Evolutionary conservation across 2,329 filamentous ascomycete species (phyloP).

Genomic region (Pseudofabraea citricarpa): DNA sequence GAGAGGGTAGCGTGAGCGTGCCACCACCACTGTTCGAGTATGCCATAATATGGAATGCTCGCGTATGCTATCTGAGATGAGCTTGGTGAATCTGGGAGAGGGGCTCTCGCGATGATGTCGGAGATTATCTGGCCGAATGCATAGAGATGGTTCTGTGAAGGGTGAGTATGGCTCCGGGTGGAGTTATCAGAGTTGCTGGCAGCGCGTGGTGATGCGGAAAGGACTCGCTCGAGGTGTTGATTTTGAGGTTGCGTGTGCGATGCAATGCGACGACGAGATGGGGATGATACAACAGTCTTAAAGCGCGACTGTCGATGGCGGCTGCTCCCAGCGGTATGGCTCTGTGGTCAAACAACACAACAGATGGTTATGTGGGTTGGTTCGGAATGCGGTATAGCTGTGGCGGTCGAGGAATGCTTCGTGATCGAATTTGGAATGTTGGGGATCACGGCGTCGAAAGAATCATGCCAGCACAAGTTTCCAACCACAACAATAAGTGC

Average conservation of each 20-base stretch:
- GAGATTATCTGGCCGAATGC: constrained; percentile 13
- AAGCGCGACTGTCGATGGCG: constrained; percentile 2
- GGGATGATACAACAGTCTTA: not conserved
- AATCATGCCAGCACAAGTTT: constrained; percentile 3
- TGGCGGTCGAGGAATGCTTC: constrained; percentile 10
- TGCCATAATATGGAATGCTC: constrained; percentile 41
- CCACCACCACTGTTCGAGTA: constrained; percentile 61
- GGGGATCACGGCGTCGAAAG: not conserved
- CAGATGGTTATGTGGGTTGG: not conserved
- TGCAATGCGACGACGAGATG: not conserved
- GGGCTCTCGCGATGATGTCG: constrained; percentile 4
- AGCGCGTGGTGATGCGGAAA: not conserved
- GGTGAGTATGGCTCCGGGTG: not conserved
- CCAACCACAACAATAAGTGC: too few species aligned
- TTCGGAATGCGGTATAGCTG: constrained; percentile 7
- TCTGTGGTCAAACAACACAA: constrained; percentile 4
- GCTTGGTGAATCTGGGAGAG: constrained; percentile 3
- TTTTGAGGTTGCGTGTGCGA: too few species aligned
- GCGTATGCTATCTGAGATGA: constrained; percentile 12
- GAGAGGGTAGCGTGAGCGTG: constrained; percentile 81
- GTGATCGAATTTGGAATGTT: constrained; percentile 3
- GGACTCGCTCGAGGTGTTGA: too few species aligned
- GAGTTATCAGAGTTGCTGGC: not conserved
- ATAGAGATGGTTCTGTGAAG: constrained; percentile 10
- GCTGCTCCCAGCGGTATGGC: not conserved